Conservation (phyloP, 129 eudicot species). For the Oenanthe sinensis region DNA sequence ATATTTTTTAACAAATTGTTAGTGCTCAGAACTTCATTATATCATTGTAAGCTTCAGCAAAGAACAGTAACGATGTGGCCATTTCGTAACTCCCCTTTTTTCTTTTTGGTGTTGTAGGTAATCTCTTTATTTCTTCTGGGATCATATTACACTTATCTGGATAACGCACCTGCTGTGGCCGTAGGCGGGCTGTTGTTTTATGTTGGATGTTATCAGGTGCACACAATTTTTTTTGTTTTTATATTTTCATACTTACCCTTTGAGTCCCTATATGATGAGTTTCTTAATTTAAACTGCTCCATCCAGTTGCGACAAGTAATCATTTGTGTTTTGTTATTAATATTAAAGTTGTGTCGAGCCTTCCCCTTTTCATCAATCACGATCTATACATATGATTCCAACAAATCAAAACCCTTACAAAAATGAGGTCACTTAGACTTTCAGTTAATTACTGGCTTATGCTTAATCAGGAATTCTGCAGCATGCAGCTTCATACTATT, state of each 20-base stretch:
- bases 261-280: background rate
- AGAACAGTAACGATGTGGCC: background rate
- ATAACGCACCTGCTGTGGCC: constrained; percentile 58
- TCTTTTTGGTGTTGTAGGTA: constrained; percentile 34
- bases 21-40: background rate
- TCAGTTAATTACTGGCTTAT: background rate
- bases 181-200: constrained; percentile 76
- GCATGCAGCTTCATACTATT: background rate
- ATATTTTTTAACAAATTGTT: background rate
- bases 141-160: constrained; percentile 79
- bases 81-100: background rate
- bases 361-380: background rate
- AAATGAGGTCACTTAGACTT: background rate
- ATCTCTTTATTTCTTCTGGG: constrained; percentile 81
- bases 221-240: constrained; percentile 6
- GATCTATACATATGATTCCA: background rate
- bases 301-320: background rate
- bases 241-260: background rate
- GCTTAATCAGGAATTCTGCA: background rate
- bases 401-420: background rate
- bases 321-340: background rate
- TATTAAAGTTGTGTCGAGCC: background rate
- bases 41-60: background rate
- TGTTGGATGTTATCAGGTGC: constrained; percentile 98
- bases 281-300: background rate